phyloP scores from a whole-genome alignment of 768 basidiomycete genomes.

The Serendipita sp. region DNA sequence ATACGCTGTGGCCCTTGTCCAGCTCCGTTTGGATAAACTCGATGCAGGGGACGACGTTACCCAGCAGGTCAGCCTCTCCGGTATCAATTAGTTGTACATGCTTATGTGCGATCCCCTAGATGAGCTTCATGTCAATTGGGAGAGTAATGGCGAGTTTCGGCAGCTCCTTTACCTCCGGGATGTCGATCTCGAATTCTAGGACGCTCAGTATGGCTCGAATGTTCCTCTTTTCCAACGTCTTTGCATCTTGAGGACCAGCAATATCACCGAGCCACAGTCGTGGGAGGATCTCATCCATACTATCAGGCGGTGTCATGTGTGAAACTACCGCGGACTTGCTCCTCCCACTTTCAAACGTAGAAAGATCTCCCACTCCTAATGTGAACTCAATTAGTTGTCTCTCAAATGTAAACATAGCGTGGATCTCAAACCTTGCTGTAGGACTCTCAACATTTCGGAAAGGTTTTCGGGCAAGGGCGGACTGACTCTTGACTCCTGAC shows the following conservation, averaged over 20 bases:
- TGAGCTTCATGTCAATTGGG: neutral
- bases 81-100: conserved; percentile 70
- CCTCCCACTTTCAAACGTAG: no score
- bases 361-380: no score
- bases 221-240: conserved; percentile 46
- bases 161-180: conserved; percentile 37
- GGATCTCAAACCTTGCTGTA: no score
- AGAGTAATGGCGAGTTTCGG: neutral
- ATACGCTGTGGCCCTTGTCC: conserved; percentile 55
- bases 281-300: conserved; percentile 66
- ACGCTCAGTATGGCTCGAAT: conserved; percentile 62
- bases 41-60: conserved; percentile 63
- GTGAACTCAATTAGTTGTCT: no score
- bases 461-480: no score
- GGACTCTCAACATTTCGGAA: no score
- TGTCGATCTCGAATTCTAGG: conserved; percentile 51
- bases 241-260: conserved; percentile 46
- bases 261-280: conserved; percentile 79
- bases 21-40: conserved; percentile 71
- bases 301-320: no score
- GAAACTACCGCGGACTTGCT: no score
- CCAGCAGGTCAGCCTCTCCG: conserved; percentile 59
- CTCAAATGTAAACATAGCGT: no score
- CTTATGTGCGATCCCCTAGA: conserved; percentile 60
- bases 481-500: no score